These are phyloP conservation scores for Penicillium sclerotigenum DNA, from an alignment of 2,329 filamentous ascomycete genomes.

Conservation along the genomic window DNA sequence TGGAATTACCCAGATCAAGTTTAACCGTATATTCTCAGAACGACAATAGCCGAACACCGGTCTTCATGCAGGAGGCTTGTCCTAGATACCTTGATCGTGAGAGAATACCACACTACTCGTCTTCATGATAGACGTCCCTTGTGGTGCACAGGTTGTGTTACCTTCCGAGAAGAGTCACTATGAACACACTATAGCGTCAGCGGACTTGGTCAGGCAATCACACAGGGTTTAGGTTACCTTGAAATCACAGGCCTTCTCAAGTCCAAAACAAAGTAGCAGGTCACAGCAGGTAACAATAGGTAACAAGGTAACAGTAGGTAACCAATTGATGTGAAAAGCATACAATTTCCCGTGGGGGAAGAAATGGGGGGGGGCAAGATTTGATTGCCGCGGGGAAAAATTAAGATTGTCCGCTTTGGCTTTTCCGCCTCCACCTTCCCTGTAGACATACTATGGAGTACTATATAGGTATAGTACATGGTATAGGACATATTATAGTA, in stretches of 20 bases:
- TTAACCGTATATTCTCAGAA: conserved; percentile 47
- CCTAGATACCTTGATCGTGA: conserved; percentile 43
- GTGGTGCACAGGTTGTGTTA: conserved; percentile 20
- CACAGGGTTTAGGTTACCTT: neutral
- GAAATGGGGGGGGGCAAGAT: conserved; percentile 4
- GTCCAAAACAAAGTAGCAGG: neutral
- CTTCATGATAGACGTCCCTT: conserved; percentile 34
- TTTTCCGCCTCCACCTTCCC: conserved; percentile 15
- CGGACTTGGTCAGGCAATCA: neutral
- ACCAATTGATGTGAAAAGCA: neutral
- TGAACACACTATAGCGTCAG: neutral
- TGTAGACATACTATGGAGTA: neutral
- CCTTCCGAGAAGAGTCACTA: conserved; percentile 4
- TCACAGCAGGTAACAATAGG: neutral
- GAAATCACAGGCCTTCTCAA: neutral
- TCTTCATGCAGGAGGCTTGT: conserved; percentile 40
- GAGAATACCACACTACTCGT: conserved; percentile 40
- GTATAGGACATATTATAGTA: no score
- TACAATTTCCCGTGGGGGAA: neutral
- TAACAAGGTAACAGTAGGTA: neutral
- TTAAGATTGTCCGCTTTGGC: conserved; percentile 11
- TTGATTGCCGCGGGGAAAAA: conserved; percentile 19
- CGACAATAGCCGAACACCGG: conserved; percentile 41
- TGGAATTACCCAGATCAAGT: conserved; percentile 48
- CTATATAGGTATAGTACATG: neutral